Percentiles rank a stretch among this genome's conserved stretches.
Conservation (phyloP, 345 rosid species). For the Aethionema arabicum region DNA sequence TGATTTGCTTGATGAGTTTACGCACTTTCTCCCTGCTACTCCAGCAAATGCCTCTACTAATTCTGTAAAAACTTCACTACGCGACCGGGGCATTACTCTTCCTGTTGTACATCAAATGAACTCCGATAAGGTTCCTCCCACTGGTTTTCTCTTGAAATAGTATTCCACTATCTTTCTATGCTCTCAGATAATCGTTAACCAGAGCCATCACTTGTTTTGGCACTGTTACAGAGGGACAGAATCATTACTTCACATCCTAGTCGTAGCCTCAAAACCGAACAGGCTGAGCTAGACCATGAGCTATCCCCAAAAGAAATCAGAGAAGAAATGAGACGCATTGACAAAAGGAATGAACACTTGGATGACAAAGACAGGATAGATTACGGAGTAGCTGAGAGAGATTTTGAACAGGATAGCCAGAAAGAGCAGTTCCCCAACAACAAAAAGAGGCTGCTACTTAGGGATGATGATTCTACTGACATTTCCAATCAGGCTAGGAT, state of each 20-base stretch:
- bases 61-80: constrained; percentile 54
- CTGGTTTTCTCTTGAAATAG: neutral
- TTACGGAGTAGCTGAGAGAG: constrained; percentile 53
- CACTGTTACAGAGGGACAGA: constrained; percentile 69
- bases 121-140: constrained; percentile 64
- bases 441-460: constrained; percentile 46
- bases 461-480: constrained; percentile 52
- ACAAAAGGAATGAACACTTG: constrained; percentile 67
- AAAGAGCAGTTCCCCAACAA: constrained; percentile 58
- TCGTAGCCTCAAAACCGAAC: constrained; percentile 55
- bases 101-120: constrained; percentile 50
- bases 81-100: constrained; percentile 64
- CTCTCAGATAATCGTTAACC: constrained; percentile 1
- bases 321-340: constrained; percentile 70
- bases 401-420: constrained; percentile 58
- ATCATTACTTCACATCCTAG: constrained; percentile 48
- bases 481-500: constrained; percentile 58
- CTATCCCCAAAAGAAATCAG: constrained; percentile 54
- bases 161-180: neutral
- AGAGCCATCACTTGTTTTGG: constrained; percentile 38
- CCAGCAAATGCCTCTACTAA: constrained; percentile 58
- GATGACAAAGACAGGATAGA: constrained; percentile 73
- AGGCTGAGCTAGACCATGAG: constrained; percentile 59
- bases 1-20: constrained; percentile 89
- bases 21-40: constrained; percentile 87